These are phyloP conservation scores for Rhodotorula taiwanensis DNA, from an alignment of 768 basidiomycete species.

Conservation along the genomic window DNA sequence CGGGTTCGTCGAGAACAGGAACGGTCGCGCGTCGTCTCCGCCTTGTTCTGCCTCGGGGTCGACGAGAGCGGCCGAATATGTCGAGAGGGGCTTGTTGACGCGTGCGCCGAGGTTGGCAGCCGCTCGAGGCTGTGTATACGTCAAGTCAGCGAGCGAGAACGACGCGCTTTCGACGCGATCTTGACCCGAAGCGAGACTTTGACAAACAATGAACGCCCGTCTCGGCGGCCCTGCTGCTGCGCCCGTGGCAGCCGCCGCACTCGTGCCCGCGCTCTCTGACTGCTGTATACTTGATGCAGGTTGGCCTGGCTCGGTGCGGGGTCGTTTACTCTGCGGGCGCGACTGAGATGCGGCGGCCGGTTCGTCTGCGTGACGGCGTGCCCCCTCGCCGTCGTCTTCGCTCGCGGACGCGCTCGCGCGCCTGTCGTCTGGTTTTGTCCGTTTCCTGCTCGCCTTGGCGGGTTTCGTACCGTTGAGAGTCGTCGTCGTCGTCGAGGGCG, in stretches of 20 bases:
- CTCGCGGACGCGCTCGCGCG: slow-evolving; percentile 1
- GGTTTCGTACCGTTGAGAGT: too few relatives aligned
- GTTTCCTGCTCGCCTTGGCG: too few relatives aligned
- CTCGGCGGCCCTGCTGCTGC: slow-evolving; percentile 3
- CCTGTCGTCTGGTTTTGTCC: neutral
- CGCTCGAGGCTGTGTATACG: slow-evolving; percentile 17
- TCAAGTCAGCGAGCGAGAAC: neutral
- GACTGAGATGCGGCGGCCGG: neutral
- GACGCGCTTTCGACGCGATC: slow-evolving; percentile 1
- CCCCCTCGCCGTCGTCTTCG: neutral
- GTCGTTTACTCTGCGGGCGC: neutral
- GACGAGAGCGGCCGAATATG: slow-evolving; percentile 12
- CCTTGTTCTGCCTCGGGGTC: slow-evolving; percentile 8
- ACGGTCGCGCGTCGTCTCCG: slow-evolving; percentile 18
- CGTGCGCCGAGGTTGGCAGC: slow-evolving; percentile 3
- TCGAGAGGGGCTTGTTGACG: slow-evolving; percentile 17
- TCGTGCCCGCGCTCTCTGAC: too few relatives aligned
- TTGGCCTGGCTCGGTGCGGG: neutral
- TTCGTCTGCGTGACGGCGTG: neutral
- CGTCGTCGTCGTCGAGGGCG: slow-evolving; percentile 9
- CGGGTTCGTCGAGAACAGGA: slow-evolving; percentile 30
- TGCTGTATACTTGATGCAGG: too few relatives aligned
- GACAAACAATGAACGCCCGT: slow-evolving; percentile 20
- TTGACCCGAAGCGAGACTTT: neutral
- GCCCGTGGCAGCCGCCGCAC: neutral